Evolutionary conservation across 2,329 filamentous ascomycete species (phyloP).

Genomic region (Onygenales sp.): DNA sequence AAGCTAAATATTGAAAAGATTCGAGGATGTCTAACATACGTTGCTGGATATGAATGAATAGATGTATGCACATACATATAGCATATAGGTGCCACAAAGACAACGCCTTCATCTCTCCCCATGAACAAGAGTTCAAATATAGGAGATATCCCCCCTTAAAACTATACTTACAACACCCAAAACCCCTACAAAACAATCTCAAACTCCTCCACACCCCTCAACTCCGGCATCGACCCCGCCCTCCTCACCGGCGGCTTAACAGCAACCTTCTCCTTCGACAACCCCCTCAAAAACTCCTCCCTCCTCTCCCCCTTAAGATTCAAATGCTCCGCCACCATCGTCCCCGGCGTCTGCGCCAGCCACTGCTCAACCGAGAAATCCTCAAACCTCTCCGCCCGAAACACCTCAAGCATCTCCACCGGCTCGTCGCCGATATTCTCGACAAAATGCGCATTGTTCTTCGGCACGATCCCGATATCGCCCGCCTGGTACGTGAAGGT

Average conservation of each 20-base stretch:
- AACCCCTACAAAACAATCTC: background rate
- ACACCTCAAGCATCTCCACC: constrained; percentile 66
- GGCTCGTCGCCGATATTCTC: constrained; percentile 72
- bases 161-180: background rate
- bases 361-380: constrained; percentile 68
- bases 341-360: constrained; percentile 62
- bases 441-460: constrained; percentile 71
- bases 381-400: constrained; percentile 60
- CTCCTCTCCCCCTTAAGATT: constrained; percentile 51
- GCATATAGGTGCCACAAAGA: too few species aligned
- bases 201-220: background rate
- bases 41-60: too few species aligned
- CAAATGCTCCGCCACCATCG: constrained; percentile 56
- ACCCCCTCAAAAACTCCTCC: constrained; percentile 53
- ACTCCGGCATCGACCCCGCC: background rate
- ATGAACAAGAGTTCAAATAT: too few species aligned
- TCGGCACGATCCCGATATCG: constrained; percentile 67
- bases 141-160: too few species aligned
- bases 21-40: too few species aligned
- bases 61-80: too few species aligned
- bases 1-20: too few species aligned
- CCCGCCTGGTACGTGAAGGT: constrained; percentile 70
- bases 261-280: constrained; percentile 21
- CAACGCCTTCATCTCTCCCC: too few species aligned
- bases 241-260: constrained; percentile 1